Evolutionary conservation across 495 filamentous ascomycete species (phyloP).

Genomic region (Geoglossum glabrum): DNA sequence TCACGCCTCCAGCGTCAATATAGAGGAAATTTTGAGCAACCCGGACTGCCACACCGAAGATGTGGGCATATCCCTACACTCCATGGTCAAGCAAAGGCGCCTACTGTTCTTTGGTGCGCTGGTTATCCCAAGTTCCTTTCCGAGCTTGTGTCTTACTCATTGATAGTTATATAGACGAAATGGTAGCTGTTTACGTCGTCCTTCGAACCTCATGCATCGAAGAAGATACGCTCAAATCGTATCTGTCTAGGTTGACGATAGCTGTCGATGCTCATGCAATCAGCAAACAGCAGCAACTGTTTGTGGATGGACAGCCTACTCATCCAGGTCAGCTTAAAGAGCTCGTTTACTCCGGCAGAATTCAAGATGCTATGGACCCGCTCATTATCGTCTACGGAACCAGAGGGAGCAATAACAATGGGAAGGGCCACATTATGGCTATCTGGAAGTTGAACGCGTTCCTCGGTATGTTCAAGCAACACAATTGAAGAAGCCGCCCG

Average conservation of each 20-base stretch:
- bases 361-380: conserved; percentile 40
- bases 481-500: not conserved
- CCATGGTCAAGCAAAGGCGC: conserved; percentile 14
- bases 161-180: conserved; percentile 50
- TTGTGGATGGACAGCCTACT: conserved; percentile 16
- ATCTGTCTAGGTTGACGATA: conserved; percentile 42
- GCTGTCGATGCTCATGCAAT: conserved; percentile 52
- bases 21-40: conserved; percentile 29
- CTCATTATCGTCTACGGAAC: conserved; percentile 35
- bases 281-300: conserved; percentile 29
- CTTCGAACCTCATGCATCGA: conserved; percentile 45
- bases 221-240: conserved; percentile 34
- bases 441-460: conserved; percentile 67
- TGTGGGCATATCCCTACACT: conserved; percentile 7
- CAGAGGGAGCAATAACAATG: conserved; percentile 15
- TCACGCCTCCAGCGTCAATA: conserved; percentile 39
- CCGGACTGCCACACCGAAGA: conserved; percentile 13
- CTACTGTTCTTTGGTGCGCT: conserved; percentile 55
- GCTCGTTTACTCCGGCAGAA: conserved; percentile 39
- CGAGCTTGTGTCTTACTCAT: conserved; percentile 39
- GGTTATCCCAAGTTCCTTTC: not conserved
- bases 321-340: conserved; percentile 22
- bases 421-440: conserved; percentile 35
- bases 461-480: conserved; percentile 26
- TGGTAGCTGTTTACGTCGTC: conserved; percentile 48